phyloP scores from a whole-genome alignment of 371 early-diverging fungal genomes.

The Mortierella sp. region DNA sequence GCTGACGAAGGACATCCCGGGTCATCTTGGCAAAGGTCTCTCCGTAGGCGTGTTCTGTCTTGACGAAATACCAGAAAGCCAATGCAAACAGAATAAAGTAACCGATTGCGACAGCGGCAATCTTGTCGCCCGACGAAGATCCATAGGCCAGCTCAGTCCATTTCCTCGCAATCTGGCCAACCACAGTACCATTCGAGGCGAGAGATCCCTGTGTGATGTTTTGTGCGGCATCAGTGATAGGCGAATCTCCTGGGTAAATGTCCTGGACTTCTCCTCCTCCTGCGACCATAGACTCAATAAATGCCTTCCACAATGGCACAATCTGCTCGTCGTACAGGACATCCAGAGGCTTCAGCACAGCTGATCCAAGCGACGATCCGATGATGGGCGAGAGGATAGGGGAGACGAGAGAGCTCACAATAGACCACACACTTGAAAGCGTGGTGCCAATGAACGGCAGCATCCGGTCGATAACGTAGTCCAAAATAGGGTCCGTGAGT shows the following conservation, averaged over 20 bases:
- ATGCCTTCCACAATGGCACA: constrained; percentile 26
- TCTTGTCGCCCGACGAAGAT: constrained; percentile 52
- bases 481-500: constrained; percentile 71
- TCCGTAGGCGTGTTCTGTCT: constrained; percentile 31
- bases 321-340: constrained; percentile 12
- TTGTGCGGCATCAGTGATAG: background rate
- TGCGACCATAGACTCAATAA: constrained; percentile 12
- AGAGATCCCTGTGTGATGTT: constrained; percentile 4
- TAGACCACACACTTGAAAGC: constrained; percentile 9
- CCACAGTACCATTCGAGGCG: constrained; percentile 6
- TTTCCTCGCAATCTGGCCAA: constrained; percentile 25
- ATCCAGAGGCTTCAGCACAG: constrained; percentile 16
- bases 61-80: constrained; percentile 47
- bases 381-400: constrained; percentile 6
- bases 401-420: background rate
- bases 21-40: constrained; percentile 60
- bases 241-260: background rate
- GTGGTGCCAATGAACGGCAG: constrained; percentile 40
- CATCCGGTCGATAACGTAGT: constrained; percentile 62
- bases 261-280: constrained; percentile 4
- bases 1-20: constrained; percentile 66
- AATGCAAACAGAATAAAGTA: constrained; percentile 45
- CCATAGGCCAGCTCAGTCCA: constrained; percentile 48
- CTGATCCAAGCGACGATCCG: constrained; percentile 14
- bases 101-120: constrained; percentile 55